Evolutionary conservation across 1,284 basidiomycete genomes (phyloP), one percentile per base, ranked within the genome.

Genomic region (Naganishia sp.): DNA sequence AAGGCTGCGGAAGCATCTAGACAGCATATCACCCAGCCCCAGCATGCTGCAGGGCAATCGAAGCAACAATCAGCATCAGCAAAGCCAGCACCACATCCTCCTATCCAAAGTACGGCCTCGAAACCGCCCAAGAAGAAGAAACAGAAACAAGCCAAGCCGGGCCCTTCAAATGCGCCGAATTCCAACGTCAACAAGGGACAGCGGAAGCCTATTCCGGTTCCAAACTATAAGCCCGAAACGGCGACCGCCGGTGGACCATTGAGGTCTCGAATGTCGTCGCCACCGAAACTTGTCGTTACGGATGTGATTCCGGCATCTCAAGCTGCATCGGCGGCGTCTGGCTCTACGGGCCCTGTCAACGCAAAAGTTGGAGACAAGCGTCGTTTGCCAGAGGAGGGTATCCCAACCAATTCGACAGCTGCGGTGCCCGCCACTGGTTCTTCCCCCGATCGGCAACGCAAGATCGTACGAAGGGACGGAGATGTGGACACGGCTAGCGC

Each of bases 381-480:
- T 51, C 56, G 56, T 3, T 21, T 58, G n/a, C 13, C 28, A 9
- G 47, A 50, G 21, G 58, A 50, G 11, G 47, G 42, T 23, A 23
- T 7, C 17, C 13, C 25, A 10, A 25, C 35, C 43, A 15, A 28
- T n/a, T 15, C 50, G 28, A 35, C 50, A 18, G 7, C 11, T 52
- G 15, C 28, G 28, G 4, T 52, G 18, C 2, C 54, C 11, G 21
- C 23, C 18, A 15, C n/a, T 11, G 18, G 23, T 23, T 31, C 58
- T 0, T 21, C 58, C 10, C n/a, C 13, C 18, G 31, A 42, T 42
- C 47, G 47, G 3, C 47, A 23, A 18, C 10, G 21, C 35, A 61
- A 61, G 49, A 39, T 61, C 23, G 58, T 50, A 28, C 47, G 58
- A 28, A 35, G 58, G 9, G 58, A 61, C 15, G 58, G 58, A 18